phyloP scores from a whole-genome alignment of 371 early-diverging fungal genomes.

The Mortierella sp. region DNA sequence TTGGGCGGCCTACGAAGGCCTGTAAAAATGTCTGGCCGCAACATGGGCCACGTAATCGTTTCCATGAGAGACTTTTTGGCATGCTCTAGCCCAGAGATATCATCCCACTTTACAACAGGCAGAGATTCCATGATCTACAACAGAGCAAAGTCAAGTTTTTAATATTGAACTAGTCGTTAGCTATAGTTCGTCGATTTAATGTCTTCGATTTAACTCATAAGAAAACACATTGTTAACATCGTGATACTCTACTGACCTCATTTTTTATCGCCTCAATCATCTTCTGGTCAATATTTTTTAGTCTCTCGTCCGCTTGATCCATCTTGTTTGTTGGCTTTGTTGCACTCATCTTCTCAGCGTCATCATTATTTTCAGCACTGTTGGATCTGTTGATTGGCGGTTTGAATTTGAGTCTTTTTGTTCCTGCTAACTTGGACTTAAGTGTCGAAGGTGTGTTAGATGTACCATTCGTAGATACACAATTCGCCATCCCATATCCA shows the following conservation, averaged over 20 bases:
- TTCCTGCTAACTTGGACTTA: slow-evolving; percentile 26
- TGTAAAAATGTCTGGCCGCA: slow-evolving; percentile 87
- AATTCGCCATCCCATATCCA: background rate
- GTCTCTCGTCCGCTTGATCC: slow-evolving; percentile 67
- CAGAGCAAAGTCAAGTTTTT: too few relatives aligned
- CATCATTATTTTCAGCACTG: slow-evolving; percentile 16
- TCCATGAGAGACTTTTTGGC: slow-evolving; percentile 89
- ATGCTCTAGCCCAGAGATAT: slow-evolving; percentile 92
- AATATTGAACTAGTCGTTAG: background rate
- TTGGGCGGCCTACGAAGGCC: slow-evolving; percentile 91
- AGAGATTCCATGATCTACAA: slow-evolving; percentile 64
- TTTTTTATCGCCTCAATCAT: slow-evolving; percentile 87
- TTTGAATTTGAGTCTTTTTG: slow-evolving; percentile 46
- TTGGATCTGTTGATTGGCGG: slow-evolving; percentile 30
- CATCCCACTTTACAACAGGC: slow-evolving; percentile 76
- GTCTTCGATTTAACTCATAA: too few relatives aligned
- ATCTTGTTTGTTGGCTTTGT: slow-evolving; percentile 12
- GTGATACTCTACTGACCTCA: slow-evolving; percentile 62
- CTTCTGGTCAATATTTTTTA: slow-evolving; percentile 81
- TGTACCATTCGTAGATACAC: background rate
- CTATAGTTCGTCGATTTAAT: too few relatives aligned
- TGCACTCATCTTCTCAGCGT: background rate
- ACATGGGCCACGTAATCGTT: slow-evolving; percentile 91
- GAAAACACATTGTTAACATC: too few relatives aligned
- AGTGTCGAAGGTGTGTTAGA: background rate